Base-by-base conservation (phyloP, 768 basidiomycete genomes). In the Exidia glandulosa region DNA sequence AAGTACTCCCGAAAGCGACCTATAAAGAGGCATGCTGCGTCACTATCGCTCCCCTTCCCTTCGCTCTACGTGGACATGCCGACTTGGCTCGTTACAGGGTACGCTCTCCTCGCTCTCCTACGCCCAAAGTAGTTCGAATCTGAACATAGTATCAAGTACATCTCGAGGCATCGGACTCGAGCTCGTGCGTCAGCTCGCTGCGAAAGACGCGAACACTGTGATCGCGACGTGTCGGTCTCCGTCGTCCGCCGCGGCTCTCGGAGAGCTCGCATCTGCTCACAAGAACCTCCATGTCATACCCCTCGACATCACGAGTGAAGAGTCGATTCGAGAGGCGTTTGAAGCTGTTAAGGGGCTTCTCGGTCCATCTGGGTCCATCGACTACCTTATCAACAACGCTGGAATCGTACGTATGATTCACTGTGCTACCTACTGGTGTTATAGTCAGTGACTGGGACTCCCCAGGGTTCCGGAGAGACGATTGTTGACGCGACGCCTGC, bases 401-500 rank as follows among this genome's bases (percentile, higher is more conserved):
- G 50, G 48, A 36, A 19, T 52, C 27, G 47, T 34, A 48, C 41
- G 16, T 59, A 48, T 48, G 37, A 31, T n/a, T 25, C 14, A 13
- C 7, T 45, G 19, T 45, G 19, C 6, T 12, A 19, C 6, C 16
- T 23, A 23, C 19, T 6, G 19, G 41, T 19, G n/a, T 19, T 7
- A 29, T 7, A 19, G 45, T 12, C 19, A 47, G 12, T 47, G 12
- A 25, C 25, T 16, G 30, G 32, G 5, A 23, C 6, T 5, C 41
- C 19, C 7, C 16, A 45, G 41, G 41, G 19, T 23, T 14, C 19
- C 10, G 19, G 16, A 23, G 41, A 45, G 12, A 63, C 60, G 47
- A 57, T 75, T 19, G 61, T 19, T 6, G 23, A 19, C 9, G 16
- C 41, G 41, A 66, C 19, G 48, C 64, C 12, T 63, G 41, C 64